Base-by-base conservation (phyloP, 805 yeast genomes). In the Candida wancherniae region DNA sequence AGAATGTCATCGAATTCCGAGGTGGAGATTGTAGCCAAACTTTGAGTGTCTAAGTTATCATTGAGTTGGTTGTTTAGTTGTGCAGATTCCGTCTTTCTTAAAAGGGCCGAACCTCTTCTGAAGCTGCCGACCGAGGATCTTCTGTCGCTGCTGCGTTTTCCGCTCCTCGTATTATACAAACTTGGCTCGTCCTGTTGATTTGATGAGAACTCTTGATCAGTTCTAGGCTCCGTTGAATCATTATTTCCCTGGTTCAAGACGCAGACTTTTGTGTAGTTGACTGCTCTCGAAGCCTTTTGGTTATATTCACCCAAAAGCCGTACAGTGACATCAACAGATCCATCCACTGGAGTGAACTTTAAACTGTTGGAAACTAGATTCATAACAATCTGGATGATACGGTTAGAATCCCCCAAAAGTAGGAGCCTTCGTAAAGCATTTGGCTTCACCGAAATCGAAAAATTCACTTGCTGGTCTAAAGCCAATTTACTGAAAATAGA, bases 331-430 rank as follows among this genome's bases (percentile, higher is more conserved):
- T 69, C 69, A 9, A 88, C 94, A 10, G 73, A 69, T 2, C 97
- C 97, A 37, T 85, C 84, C 11, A 78, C 82, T 0, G 95, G 95
- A 0, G 97, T 88, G 48, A 92, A 92, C 54, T 92, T 92, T 47
- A 92, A 64, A 0, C 95, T 79, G 57, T 92, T 90, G 11, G 94
- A 81, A 7, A 90, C 92, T 33, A 92, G 64, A 49, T 92, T 92
- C 88, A 90, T 87, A 5, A 90, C 79, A 29, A 92, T 81, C 55
- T 90, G 98, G 34, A 85, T 75, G 24, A 92, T 84, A 51, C 97
- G 68, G 55, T 86, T 87, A 6, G 92, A 77, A 57, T 90, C 98
- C 2, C 96, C 97, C 57, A 69, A 76, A 6, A 90, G 59, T 2
- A 85, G 71, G 67, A 83, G 71, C 40, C 73, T 73, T 36, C 82